Evolutionary conservation across 176 grass and related monocot species (phyloP), one percentile per base, ranked within the genome.

Genomic region (Thinopyrum elongatum): DNA sequence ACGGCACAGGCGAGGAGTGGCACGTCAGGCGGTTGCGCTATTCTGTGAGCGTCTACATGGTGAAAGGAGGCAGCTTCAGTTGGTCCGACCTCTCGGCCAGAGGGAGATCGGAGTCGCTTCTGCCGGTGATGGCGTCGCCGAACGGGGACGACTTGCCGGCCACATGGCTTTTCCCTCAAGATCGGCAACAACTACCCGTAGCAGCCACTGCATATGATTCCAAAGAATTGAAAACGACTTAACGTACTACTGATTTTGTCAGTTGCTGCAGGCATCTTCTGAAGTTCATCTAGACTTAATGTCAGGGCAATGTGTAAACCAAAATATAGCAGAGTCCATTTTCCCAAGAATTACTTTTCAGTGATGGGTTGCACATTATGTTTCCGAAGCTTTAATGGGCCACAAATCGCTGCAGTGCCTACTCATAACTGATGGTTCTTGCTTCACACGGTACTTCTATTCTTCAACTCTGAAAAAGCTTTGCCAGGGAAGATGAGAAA

Each of bases 261-360:
- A 31, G 93, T 85, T 29, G 93, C 86, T 65, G 83, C 70, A 83
- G 92, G 86, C 91, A 42, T 87, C 81, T 95, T 95, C 77, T 92
- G 90, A 10, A 95, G 87, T 74, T 95, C 91, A 87, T 98, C 95
- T 33, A 89, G 93, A 76, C 91, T 44, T 93, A 79, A 95, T 93
- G 83, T 93, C 95, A 61, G 93, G 91, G 77, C 91, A 95, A 80
- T 98, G 82, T 44, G 11, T 44, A 44, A 97, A 4, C 95, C 95
- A 74, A 94, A 97, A 74, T 94, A 93, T 35, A 97, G 74, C 81
- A 97, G 41, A 1, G 73, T 4, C 91, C 95, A 98, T 85, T 66
- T 19, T 66, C 15, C 14, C 7, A 9, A 57, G 88, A 95, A 93
- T 51, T 91, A 55, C 71, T 90, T 98, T 22, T 95, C 80, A 4